A percentile compares a stretch with the other conserved stretches of the same genome.
Evolutionary conservation across 176 grass and related monocot genomes (phyloP).

Genomic region (maize (Zea mays)): DNA sequence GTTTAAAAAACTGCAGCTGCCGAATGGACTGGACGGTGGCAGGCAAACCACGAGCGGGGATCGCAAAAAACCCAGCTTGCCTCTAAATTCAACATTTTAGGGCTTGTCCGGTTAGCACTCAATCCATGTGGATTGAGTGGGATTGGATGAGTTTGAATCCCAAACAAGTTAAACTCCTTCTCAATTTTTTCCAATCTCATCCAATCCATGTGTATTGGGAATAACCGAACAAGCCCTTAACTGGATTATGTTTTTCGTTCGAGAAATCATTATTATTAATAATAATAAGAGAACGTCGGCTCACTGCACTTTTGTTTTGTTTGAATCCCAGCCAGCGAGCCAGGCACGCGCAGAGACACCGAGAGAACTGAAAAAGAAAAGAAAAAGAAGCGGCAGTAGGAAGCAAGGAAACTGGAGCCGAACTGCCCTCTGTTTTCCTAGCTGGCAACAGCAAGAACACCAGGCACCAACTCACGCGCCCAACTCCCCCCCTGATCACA

Average conservation of each 20-base stretch:
- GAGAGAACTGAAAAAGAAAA: background rate
- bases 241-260: background rate
- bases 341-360: background rate
- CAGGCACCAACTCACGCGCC: conserved; percentile 49
- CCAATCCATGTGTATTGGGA: too few relatives aligned
- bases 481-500: conserved; percentile 49
- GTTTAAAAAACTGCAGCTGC: too few relatives aligned
- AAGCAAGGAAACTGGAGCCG: background rate
- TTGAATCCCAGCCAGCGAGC: background rate
- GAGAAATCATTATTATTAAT: too few relatives aligned
- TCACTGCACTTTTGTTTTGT: background rate
- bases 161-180: too few relatives aligned
- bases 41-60: background rate
- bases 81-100: background rate
- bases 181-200: too few relatives aligned
- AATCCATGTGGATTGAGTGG: too few relatives aligned
- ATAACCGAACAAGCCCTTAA: too few relatives aligned
- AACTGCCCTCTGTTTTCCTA: conserved; percentile 33
- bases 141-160: too few relatives aligned
- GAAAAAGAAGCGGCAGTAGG: conserved; percentile 11
- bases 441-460: conserved; percentile 60
- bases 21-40: too few relatives aligned
- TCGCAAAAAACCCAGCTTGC: background rate
- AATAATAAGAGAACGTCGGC: too few relatives aligned
- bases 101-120: too few relatives aligned